These are phyloP conservation scores for Podospora tetraspora DNA, from an alignment of 495 filamentous ascomycete genomes.

Conservation along the genomic window DNA sequence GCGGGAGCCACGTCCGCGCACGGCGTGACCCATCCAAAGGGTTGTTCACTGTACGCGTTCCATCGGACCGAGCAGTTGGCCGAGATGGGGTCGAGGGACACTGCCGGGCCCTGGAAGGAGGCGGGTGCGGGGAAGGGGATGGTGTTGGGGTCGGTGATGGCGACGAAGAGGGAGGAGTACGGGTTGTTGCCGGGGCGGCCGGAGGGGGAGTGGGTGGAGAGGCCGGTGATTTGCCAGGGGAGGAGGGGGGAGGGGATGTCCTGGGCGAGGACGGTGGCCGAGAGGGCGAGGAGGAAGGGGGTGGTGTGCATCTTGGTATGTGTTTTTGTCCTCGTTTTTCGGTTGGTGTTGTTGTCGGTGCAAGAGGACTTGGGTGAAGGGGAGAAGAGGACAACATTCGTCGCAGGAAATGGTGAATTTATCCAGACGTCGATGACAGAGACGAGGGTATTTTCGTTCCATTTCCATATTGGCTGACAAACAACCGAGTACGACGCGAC, in stretches of 20 bases:
- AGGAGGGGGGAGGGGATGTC: neutral
- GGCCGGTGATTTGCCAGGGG: slow-evolving; percentile 8
- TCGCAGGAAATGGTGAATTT: neutral
- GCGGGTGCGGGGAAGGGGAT: neutral
- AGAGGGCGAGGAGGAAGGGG: neutral
- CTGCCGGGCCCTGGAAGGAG: neutral
- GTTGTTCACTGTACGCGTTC: slow-evolving; percentile 8
- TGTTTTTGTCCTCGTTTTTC: neutral
- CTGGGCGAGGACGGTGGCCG: neutral
- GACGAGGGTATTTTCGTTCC: neutral
- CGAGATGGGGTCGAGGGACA: slow-evolving; percentile 1
- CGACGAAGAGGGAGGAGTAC: slow-evolving; percentile 3
- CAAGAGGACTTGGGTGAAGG: neutral
- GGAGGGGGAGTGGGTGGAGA: slow-evolving; percentile 10
- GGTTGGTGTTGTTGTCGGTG: no score
- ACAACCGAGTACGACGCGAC: neutral
- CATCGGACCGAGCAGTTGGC: slow-evolving; percentile 14
- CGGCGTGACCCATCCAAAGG: slow-evolving; percentile 8
- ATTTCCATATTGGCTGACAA: neutral
- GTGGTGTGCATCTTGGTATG: neutral
- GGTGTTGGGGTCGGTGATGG: slow-evolving; percentile 12
- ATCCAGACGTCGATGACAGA: neutral
- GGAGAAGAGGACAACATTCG: neutral
- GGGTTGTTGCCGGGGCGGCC: slow-evolving; percentile 5
- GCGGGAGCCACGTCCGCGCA: slow-evolving; percentile 8